Base-by-base conservation (phyloP, 2,329 filamentous ascomycete genomes). In the Epichloe sp. region DNA sequence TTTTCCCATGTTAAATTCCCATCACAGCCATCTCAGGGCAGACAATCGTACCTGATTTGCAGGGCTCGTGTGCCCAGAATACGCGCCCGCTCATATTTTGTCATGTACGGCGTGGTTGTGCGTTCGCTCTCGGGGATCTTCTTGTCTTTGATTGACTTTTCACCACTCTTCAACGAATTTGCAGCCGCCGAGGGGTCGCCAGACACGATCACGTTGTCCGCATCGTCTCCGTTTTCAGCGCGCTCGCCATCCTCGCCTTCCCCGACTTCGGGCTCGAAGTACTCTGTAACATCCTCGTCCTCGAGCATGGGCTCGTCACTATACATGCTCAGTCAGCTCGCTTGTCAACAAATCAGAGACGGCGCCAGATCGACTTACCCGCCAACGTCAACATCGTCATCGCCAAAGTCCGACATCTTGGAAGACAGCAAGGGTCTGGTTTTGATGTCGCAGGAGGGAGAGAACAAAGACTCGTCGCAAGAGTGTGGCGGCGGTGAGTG, bases 91-190 rank as follows among this genome's bases (percentile, higher is more conserved):
- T 98, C 93, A 71, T 98, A 98, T 74, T 98, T 98, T 59, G 93
- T 98, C 91, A 98, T 95, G 72, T 96, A 98, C 2, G 91, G 93
- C 31, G 93, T 98, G 8, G 93, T 98, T 23, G 81, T 86, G 61
- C 93, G 82, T 70, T 95, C 80, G 58, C 90, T 86, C 59, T 88
- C 86, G 52, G 89, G 79, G 47, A 98, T 91, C 72, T 88, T 94
- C 79, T 94, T 96, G 71, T 90, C 79, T 64, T 82, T 82, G 62
- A 76, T 71, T 47, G 74, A 73, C 63, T 77, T 78, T 49, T 79
- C 75, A 59, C 67, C 72, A 51, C 69, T 69, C 64, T 76, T 78
- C 53, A 70, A 67, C 52, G 70, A 70, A 63, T 76, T 77, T 36
- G 79, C 79, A 0, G 73, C 69, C 23, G 80, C 80, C 35, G 77